Percentiles rank a stretch among this genome's conserved stretches.
phyloP scores from a whole-genome alignment of 257 asterid genomes.

The Penstemon davidsonii region DNA sequence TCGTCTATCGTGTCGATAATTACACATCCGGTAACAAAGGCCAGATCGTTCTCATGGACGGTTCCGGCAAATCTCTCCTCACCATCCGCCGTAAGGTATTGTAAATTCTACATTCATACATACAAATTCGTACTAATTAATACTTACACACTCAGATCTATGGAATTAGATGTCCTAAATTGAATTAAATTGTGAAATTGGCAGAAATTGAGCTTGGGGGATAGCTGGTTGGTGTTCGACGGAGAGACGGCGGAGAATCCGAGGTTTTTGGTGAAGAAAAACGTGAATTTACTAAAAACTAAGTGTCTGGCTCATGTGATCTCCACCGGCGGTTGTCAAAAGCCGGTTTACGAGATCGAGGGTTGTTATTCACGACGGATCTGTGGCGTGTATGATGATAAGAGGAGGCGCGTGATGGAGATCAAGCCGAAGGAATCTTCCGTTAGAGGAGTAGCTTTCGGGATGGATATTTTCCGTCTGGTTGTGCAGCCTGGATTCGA shows the following conservation, averaged over 20 bases:
- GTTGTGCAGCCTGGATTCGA: constrained; percentile 53
- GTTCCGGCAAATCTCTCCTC: constrained; percentile 56
- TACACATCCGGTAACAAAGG: constrained; percentile 45
- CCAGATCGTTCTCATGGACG: constrained; percentile 68
- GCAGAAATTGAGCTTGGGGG: constrained; percentile 61
- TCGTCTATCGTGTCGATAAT: constrained; percentile 76
- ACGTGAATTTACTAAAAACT: constrained; percentile 34
- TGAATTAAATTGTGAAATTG: neutral
- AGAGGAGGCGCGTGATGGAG: constrained; percentile 59
- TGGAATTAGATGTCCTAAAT: neutral
- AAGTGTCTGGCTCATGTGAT: constrained; percentile 49
- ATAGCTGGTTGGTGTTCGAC: constrained; percentile 61
- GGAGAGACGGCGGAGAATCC: constrained; percentile 53
- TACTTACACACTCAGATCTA: too few species aligned
- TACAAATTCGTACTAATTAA: too few species aligned
- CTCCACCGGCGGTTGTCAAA: neutral
- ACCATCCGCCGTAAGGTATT: constrained; percentile 76
- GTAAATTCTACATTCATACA: neutral
- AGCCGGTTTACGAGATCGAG: constrained; percentile 41
- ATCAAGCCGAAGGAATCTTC: constrained; percentile 62
- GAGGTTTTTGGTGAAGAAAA: constrained; percentile 45
- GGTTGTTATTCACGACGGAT: constrained; percentile 58
- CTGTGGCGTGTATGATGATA: constrained; percentile 53
- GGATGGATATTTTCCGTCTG: constrained; percentile 61
- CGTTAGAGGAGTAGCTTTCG: constrained; percentile 52